A percentile compares a stretch with the other conserved stretches of the same genome.
Evolutionary conservation across 2,329 filamentous ascomycete species (phyloP).

Genomic region (Xylariomycetidae sp.): DNA sequence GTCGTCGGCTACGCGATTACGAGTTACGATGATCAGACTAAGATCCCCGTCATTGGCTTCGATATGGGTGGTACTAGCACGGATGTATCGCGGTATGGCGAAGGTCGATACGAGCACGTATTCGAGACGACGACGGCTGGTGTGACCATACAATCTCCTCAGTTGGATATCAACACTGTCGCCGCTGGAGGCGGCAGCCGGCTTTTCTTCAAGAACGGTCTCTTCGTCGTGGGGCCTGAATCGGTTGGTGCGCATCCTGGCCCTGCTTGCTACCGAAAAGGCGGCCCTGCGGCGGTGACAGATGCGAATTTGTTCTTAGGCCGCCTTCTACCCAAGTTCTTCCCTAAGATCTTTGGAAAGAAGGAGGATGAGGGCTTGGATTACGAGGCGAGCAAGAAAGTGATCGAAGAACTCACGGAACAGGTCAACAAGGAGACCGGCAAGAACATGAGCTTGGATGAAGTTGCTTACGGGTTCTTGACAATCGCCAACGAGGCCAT

Average conservation of each 20-base stretch:
- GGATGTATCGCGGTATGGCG: constrained; percentile 82
- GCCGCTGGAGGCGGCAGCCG: constrained; percentile 83
- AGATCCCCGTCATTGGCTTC: constrained; percentile 85
- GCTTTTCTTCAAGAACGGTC: constrained; percentile 81
- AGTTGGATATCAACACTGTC: constrained; percentile 92
- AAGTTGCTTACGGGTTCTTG: constrained; percentile 85
- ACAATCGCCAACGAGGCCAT: constrained; percentile 89
- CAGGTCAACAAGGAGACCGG: constrained; percentile 74
- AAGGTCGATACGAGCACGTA: constrained; percentile 84
- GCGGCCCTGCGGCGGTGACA: constrained; percentile 85
- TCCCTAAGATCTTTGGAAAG: constrained; percentile 91
- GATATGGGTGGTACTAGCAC: constrained; percentile 90
- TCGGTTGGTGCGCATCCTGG: constrained; percentile 86
- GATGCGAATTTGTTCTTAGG: constrained; percentile 87
- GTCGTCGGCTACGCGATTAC: constrained; percentile 92
- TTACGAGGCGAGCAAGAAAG: constrained; percentile 65
- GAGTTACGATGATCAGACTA: constrained; percentile 78
- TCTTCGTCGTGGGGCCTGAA: constrained; percentile 88
- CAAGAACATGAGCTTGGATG: constrained; percentile 69
- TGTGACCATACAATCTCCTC: constrained; percentile 89
- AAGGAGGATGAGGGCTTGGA: constrained; percentile 81
- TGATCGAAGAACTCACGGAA: constrained; percentile 71
- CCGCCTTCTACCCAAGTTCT: constrained; percentile 81
- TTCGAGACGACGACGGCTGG: constrained; percentile 92
- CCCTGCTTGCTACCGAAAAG: constrained; percentile 86